Evolutionary conservation across 441 rosid genomes (phyloP).

Genomic region (Erysimum cheiri): DNA sequence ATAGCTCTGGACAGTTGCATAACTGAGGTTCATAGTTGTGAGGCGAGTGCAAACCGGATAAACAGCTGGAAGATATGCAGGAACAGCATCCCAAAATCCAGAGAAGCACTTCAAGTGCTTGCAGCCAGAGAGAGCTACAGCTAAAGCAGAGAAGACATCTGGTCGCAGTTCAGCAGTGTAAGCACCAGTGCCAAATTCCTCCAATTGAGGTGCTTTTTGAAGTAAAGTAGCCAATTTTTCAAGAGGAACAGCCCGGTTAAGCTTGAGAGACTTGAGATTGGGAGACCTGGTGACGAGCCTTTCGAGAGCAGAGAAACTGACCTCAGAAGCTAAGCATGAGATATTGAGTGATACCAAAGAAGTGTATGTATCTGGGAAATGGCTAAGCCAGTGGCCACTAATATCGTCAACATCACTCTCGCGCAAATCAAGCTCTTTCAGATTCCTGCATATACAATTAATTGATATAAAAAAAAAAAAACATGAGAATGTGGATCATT

Average conservation of each 20-base stretch:
- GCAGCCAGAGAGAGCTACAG: conserved; percentile 69
- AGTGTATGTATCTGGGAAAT: conserved; percentile 78
- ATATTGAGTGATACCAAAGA: conserved; percentile 81
- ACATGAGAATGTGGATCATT: background rate
- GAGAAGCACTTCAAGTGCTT: conserved; percentile 72
- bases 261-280: conserved; percentile 70
- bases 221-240: conserved; percentile 72
- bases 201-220: conserved; percentile 71
- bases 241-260: conserved; percentile 77
- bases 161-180: conserved; percentile 66
- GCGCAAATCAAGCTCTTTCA: conserved; percentile 80
- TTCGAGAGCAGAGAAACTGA: conserved; percentile 76
- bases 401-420: conserved; percentile 91
- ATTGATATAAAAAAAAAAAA: too few species aligned
- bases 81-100: conserved; percentile 89
- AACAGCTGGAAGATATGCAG: conserved; percentile 76
- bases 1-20: conserved; percentile 67
- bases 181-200: conserved; percentile 77
- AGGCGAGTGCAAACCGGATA: conserved; percentile 70
- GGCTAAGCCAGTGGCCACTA: conserved; percentile 86
- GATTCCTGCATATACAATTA: conserved; percentile 56
- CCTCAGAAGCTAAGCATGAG: conserved; percentile 70
- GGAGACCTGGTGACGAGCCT: conserved; percentile 74
- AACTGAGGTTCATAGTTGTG: conserved; percentile 79
- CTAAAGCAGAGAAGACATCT: conserved; percentile 60